A percentile compares a stretch with the other conserved stretches of the same genome.
Conservation (phyloP, 805 yeast species). For the Wickerhamiella domercqiae region DNA sequence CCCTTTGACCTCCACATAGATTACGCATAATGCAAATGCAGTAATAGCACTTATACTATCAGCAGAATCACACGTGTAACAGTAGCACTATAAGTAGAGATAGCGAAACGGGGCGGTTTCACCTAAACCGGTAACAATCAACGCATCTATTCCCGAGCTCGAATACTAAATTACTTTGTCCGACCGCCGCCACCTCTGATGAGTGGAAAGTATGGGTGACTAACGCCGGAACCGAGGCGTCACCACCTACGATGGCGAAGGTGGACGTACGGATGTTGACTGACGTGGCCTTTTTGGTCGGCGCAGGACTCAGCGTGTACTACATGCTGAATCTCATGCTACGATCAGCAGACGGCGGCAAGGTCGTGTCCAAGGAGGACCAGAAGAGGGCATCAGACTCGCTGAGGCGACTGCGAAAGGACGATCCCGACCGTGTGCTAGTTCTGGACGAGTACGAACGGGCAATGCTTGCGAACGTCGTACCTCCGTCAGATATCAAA, state of each 20-base stretch:
- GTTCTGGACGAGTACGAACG: constrained; percentile 61
- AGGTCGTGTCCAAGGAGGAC: constrained; percentile 38
- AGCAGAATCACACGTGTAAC: no score
- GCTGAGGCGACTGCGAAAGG: constrained; percentile 38
- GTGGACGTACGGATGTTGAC: constrained; percentile 20
- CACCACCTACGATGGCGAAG: constrained; percentile 4
- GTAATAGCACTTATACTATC: no score
- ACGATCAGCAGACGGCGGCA: constrained; percentile 24
- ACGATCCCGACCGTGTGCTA: constrained; percentile 43
- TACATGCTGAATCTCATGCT: constrained; percentile 35
- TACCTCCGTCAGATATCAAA: constrained; percentile 70
- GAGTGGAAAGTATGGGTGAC: no score
- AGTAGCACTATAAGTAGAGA: no score
- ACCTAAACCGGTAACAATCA: no score
- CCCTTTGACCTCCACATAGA: no score
- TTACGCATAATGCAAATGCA: no score
- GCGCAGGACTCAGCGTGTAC: constrained; percentile 59
- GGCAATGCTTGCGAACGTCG: constrained; percentile 58
- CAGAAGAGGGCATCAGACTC: constrained; percentile 46
- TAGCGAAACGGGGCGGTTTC: no score
- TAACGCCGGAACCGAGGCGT: no score
- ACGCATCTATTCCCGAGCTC: no score
- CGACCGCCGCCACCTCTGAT: no score
- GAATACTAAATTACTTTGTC: no score
- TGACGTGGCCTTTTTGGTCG: constrained; percentile 36